phyloP scores from a whole-genome alignment of 163 green algal genomes.

The Volvox carteri region DNA sequence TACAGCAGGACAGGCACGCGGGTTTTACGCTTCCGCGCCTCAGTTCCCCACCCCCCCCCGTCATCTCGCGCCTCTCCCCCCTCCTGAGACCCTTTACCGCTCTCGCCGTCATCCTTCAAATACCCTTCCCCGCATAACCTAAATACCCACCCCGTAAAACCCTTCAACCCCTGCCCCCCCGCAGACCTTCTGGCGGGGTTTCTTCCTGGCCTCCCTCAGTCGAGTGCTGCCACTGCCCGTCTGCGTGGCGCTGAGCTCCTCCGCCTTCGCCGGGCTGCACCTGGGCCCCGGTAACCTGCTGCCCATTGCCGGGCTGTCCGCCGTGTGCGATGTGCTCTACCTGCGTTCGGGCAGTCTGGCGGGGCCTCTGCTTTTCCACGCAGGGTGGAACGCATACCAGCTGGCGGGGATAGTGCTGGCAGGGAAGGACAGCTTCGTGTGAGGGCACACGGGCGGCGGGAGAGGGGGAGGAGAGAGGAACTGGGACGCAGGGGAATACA shows the following conservation, averaged over 20 bases:
- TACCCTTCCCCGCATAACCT: not conserved
- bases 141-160: not conserved
- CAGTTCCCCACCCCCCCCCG: too few species aligned
- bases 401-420: slow-evolving; percentile 60
- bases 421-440: slow-evolving; percentile 68
- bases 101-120: too few species aligned
- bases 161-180: not conserved
- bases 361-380: slow-evolving; percentile 66
- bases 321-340: slow-evolving; percentile 64
- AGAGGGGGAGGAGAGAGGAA: too few species aligned
- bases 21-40: too few species aligned
- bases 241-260: slow-evolving; percentile 60
- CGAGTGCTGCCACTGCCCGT: slow-evolving; percentile 62
- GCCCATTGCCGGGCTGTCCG: slow-evolving; percentile 60
- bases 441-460: too few species aligned
- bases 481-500: too few species aligned
- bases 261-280: slow-evolving; percentile 66
- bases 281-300: slow-evolving; percentile 57
- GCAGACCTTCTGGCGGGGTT: slow-evolving; percentile 72
- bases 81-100: too few species aligned
- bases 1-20: too few species aligned
- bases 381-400: slow-evolving; percentile 67
- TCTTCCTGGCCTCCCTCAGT: slow-evolving; percentile 68
- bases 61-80: too few species aligned
- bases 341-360: slow-evolving; percentile 65